Evolutionary conservation across 208 protist species (phyloP), one percentile per base, ranked within the genome.

Genomic region (Plasmodiophora brassicae): DNA sequence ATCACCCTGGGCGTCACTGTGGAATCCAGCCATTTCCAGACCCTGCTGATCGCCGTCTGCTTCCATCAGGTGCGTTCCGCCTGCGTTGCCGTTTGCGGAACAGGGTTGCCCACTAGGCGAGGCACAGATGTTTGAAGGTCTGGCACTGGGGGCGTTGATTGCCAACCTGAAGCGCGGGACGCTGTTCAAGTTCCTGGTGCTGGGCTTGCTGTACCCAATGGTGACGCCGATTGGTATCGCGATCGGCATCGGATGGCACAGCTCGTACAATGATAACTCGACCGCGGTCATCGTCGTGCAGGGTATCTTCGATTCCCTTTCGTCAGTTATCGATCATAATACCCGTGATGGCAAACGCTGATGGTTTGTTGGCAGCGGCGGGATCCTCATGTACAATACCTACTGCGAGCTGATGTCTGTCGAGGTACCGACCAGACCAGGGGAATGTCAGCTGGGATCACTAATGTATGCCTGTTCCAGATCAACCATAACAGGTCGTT

Each of bases 61-160:
- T 86, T 86, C 28, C 84, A 86, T 65, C 84, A 86, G 28, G 10
- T n/a, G n/a, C n/a, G n/a, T n/a, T n/a, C n/a, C n/a, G n/a, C n/a
- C n/a, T n/a, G n/a, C n/a, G n/a, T n/a, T n/a, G n/a, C n/a, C n/a
- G n/a, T n/a, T n/a, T n/a, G n/a, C n/a, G n/a, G n/a, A n/a, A n/a
- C n/a, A n/a, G n/a, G n/a, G n/a, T n/a, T n/a, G n/a, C n/a, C n/a
- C n/a, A n/a, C n/a, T n/a, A n/a, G n/a, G n/a, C n/a, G n/a, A n/a
- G n/a, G n/a, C n/a, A n/a, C n/a, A n/a, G n/a, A n/a, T 86, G 10
- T 86, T 86, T 36, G 84, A 86, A 57, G 84, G 84, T 53, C 5
- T 86, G 10, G 84, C 46, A 14, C 84, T 86, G 28, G 84, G 84
- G 5, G 45, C 45, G 1, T 36, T 53, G 10, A 86, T 86, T 57